Evolutionary conservation across 1,284 basidiomycete species (phyloP).

Genomic region (Sanghuangporus sanghuang): DNA sequence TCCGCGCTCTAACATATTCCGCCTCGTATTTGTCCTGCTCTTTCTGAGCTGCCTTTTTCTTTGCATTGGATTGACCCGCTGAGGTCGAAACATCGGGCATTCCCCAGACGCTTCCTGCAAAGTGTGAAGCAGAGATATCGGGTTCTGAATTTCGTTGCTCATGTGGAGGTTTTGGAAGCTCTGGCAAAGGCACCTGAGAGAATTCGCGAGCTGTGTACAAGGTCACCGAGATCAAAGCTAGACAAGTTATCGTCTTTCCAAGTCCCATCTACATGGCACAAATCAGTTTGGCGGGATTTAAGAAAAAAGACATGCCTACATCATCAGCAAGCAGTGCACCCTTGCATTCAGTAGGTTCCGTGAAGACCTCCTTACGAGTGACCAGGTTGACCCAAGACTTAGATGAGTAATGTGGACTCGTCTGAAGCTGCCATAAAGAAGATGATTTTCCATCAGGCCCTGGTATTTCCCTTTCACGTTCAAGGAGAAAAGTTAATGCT

Average conservation of each 20-base stretch:
- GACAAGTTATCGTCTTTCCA: conserved; percentile 94
- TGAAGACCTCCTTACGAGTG: conserved; percentile 69
- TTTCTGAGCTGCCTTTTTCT: conserved; percentile 57
- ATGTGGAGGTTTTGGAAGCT: conserved; percentile 35
- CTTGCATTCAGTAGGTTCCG: conserved; percentile 73
- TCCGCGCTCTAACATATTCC: conserved; percentile 61
- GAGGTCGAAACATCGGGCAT: conserved; percentile 53
- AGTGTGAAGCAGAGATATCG: conserved; percentile 54
- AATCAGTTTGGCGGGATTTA: conserved; percentile 10
- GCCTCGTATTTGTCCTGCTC: conserved; percentile 64
- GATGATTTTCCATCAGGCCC: conserved; percentile 52
- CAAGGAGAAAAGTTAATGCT: conserved; percentile 93
- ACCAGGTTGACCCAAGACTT: conserved; percentile 78
- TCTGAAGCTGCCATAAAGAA: conserved; percentile 71
- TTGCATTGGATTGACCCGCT: conserved; percentile 38
- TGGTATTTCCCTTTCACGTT: conserved; percentile 76
- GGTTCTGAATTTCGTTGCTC: conserved; percentile 34
- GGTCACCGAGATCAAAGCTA: conserved; percentile 89
- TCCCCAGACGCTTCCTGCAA: conserved; percentile 75
- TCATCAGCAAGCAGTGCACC: conserved; percentile 93
- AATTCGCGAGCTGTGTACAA: conserved; percentile 67
- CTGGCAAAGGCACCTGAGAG: conserved; percentile 49
- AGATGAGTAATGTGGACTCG: conserved; percentile 45
- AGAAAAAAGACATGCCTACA: conserved; percentile 43
- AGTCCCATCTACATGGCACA: conserved; percentile 78